Percentiles rank a stretch among this genome's conserved stretches.
Conservation (phyloP, 1,139 yeast genomes). For the Blastobotrys petasosporus region DNA sequence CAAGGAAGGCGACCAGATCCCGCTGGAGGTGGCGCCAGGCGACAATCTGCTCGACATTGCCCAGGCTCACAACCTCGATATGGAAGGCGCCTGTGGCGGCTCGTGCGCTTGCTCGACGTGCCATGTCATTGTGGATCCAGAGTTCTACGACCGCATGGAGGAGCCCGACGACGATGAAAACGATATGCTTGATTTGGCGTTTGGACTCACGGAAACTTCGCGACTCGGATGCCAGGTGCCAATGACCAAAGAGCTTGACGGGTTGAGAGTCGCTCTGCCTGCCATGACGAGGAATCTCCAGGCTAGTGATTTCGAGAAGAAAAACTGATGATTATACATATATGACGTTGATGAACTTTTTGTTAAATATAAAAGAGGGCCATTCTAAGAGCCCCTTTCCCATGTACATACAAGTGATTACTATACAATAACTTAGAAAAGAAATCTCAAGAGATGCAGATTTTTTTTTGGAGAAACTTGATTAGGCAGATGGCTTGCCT, state of each 20-base stretch:
- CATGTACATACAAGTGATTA: background rate
- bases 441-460: no score
- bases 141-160: constrained; percentile 78
- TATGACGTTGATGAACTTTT: no score
- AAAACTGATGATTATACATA: constrained; percentile 5
- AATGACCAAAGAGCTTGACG: constrained; percentile 87
- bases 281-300: constrained; percentile 95
- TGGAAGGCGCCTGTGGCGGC: constrained; percentile 99
- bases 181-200: constrained; percentile 96
- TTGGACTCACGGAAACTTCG: constrained; percentile 89
- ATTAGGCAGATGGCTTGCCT: no score
- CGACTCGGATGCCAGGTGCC: constrained; percentile 90
- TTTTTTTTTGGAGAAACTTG: no score
- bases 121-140: constrained; percentile 94
- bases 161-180: constrained; percentile 98
- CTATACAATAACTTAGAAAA: background rate
- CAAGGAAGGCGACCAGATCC: constrained; percentile 79
- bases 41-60: constrained; percentile 91
- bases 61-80: constrained; percentile 85
- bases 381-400: background rate
- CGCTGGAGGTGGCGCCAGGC: constrained; percentile 85
- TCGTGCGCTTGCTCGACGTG: constrained; percentile 98
- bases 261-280: constrained; percentile 91
- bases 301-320: constrained; percentile 56
- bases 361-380: background rate